Base-by-base conservation (phyloP, 345 rosid genomes). In the Euphorbia pulcherrima region DNA sequence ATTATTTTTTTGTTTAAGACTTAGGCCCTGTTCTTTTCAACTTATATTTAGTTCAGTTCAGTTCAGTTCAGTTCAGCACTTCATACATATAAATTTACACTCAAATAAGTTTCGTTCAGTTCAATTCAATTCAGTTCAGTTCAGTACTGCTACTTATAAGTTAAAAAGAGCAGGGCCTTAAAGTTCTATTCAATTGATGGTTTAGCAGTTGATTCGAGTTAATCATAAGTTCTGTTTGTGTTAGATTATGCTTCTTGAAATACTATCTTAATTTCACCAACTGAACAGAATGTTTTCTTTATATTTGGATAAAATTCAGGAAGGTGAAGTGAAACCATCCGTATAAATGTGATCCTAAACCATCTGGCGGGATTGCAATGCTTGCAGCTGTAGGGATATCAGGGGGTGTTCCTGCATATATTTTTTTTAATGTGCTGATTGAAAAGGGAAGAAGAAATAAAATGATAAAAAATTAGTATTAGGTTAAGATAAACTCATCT, bases 251-350 rank as follows among this genome's bases (percentile, higher is more conserved):
- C 28, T 53, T 9, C 2, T 53, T 53, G 28, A 9, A 8, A 57
- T 57, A 27, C n/a, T 57, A 14, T 55, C 11, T 6, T 9, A 8
- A 23, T 28, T 39, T 61, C 28, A n/a, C 41, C 44, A 37, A 13
- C 41, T 62, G 35, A 12, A 17, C 10, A 18, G n/a, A 44, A 12
- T 0, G 12, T 44, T 44, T 67, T 55, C 10, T 39, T 21, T 28
- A 5, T 17, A n/a, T 57, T 20, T 29, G 24, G 71, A 66, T 72
- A 24, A 37, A 41, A 37, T 30, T 20, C 55, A 95, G 99, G 99
- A 95, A 79, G 99, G 99, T 60, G n/a, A n/a, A n/a, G n/a, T n/a
- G 97, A 95, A 82, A 95, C 99, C 7, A 95, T 95, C 57, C 83
- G 96, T 73, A 95, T 95, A 81, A 95, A 90, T 60, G 99, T 95